Percentiles rank a stretch among this genome's conserved stretches.
Conservation (phyloP, 163 green algal genomes). For the Chlorella variabilis region DNA sequence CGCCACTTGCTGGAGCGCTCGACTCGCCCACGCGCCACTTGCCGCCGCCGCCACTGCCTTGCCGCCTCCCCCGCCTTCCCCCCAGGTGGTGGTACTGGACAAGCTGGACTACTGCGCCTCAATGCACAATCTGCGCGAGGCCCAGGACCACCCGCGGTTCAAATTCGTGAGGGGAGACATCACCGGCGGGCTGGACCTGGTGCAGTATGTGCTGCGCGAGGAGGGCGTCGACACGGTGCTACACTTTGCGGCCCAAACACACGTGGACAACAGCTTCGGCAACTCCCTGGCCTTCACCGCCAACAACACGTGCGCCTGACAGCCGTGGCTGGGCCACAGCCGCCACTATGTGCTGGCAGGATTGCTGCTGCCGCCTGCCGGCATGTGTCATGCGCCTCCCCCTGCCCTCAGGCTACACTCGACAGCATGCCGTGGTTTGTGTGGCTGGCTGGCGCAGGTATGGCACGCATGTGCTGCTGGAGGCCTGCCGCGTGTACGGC, state of each 20-base stretch:
- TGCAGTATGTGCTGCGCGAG: constrained; percentile 85
- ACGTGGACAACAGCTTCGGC: constrained; percentile 99
- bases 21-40: too few relatives aligned
- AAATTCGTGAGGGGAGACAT: constrained; percentile 95
- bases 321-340: too few relatives aligned
- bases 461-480: constrained; percentile 97
- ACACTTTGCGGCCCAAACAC: constrained; percentile 94
- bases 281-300: constrained; percentile 98
- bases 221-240: constrained; percentile 98
- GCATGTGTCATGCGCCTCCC: too few relatives aligned
- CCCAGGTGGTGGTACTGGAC: constrained; percentile 92
- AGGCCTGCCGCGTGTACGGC: constrained; percentile 82
- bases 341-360: too few relatives aligned
- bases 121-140: constrained; percentile 80
- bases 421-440: not conserved
- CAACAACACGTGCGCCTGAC: constrained; percentile 84
- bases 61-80: not conserved
- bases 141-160: constrained; percentile 80
- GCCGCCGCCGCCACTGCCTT: not conserved
- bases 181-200: constrained; percentile 94
- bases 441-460: constrained; percentile 58
- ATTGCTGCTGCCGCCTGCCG: too few relatives aligned
- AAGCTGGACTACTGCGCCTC: constrained; percentile 98
- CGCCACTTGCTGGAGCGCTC: too few relatives aligned
- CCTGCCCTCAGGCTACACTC: too few relatives aligned